Percentiles rank a stretch among this genome's conserved stretches.
phyloP scores from a whole-genome alignment of 257 asterid species.

The Coffea canephora region DNA sequence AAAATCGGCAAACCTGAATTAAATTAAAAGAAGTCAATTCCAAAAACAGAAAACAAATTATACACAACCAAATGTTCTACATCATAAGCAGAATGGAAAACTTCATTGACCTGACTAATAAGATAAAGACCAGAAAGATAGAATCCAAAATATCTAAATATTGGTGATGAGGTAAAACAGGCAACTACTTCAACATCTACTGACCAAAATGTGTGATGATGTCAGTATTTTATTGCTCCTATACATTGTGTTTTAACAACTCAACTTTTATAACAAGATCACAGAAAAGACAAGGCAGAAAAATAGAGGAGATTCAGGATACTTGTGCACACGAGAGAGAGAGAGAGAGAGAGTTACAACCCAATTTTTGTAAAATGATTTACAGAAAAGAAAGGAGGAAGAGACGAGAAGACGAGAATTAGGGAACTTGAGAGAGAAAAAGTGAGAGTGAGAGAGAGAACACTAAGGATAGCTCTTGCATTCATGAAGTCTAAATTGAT shows the following conservation, averaged over 20 bases:
- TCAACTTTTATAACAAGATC: not conserved
- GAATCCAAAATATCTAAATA: not conserved
- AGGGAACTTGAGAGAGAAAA: no score
- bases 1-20: constrained; percentile 88
- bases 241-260: not conserved
- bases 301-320: not conserved
- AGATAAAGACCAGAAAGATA: not conserved
- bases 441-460: no score
- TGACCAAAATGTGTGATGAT: not conserved
- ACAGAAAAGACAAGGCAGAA: not conserved
- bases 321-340: no score
- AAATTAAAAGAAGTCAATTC: constrained; percentile 24
- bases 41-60: not conserved
- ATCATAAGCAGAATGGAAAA: not conserved
- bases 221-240: not conserved
- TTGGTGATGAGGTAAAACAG: not conserved
- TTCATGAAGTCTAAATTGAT: no score
- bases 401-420: no score
- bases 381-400: no score
- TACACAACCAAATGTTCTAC: not conserved
- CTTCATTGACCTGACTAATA: not conserved
- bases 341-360: no score
- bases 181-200: not conserved
- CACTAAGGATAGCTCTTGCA: no score
- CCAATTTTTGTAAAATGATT: no score